These are phyloP conservation scores for Neopestalotiopsis sp. DNA, from an alignment of 2,329 filamentous ascomycete species.

Conservation along the genomic window DNA sequence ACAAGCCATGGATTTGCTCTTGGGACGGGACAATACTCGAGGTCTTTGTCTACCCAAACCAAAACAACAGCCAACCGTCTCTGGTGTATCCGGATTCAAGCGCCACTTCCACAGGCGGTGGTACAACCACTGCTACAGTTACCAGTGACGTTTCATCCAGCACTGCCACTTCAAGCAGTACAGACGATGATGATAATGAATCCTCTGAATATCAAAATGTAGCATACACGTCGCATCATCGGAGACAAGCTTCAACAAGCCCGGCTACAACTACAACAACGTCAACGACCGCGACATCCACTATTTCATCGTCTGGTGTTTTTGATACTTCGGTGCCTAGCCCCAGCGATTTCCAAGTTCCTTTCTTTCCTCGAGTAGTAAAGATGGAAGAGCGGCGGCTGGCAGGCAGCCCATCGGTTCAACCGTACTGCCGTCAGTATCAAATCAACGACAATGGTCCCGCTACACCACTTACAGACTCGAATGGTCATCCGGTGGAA, in stretches of 20 bases:
- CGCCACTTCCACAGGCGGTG: neutral
- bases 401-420: slow-evolving; percentile 33
- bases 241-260: neutral
- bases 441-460: slow-evolving; percentile 47
- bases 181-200: neutral
- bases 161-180: slow-evolving; percentile 3
- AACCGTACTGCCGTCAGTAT: slow-evolving; percentile 55
- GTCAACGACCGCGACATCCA: slow-evolving; percentile 7
- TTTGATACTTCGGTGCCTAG: slow-evolving; percentile 23
- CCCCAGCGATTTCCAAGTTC: slow-evolving; percentile 29
- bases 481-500: slow-evolving; percentile 45
- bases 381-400: slow-evolving; percentile 62
- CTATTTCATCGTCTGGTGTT: slow-evolving; percentile 1
- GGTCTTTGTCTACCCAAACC: slow-evolving; percentile 61
- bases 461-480: slow-evolving; percentile 42
- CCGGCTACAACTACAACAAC: neutral
- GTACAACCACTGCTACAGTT: slow-evolving; percentile 4
- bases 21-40: slow-evolving; percentile 63
- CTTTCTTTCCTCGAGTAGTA: slow-evolving; percentile 49
- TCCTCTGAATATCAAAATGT: slow-evolving; percentile 1
- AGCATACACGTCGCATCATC: neutral
- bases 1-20: slow-evolving; percentile 63
- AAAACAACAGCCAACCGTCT: slow-evolving; percentile 50
- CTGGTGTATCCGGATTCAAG: neutral
- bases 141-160: neutral